phyloP scores from a whole-genome alignment of 1,139 yeast species.

The Entelexis paramagnoliae region DNA sequence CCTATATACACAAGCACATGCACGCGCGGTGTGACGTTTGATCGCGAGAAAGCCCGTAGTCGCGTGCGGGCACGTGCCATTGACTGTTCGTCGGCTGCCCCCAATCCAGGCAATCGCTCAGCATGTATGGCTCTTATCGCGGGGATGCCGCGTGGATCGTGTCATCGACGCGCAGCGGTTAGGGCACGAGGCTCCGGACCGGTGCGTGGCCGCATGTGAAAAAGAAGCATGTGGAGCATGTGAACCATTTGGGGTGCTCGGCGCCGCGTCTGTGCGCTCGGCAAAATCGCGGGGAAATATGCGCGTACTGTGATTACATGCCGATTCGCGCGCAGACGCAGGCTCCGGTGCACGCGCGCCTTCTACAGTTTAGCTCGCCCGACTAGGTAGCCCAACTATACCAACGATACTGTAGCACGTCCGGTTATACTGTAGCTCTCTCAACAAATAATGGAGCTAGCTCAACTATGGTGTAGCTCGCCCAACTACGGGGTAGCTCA shows the following conservation, averaged over 20 bases:
- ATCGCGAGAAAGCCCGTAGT: background rate
- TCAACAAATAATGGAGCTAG: too few species aligned
- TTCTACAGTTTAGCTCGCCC: too few species aligned
- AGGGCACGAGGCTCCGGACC: background rate
- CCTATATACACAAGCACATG: constrained; percentile 5
- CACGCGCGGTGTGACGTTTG: background rate
- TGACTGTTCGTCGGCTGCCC: background rate
- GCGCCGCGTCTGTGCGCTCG: background rate
- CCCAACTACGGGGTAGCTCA: too few species aligned
- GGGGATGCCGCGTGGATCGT: constrained; percentile 1
- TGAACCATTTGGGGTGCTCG: background rate
- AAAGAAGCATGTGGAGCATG: background rate
- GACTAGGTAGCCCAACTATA: too few species aligned
- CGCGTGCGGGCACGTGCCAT: constrained; percentile 5
- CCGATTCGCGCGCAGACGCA: too few species aligned
- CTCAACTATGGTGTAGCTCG: too few species aligned
- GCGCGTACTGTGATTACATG: too few species aligned
- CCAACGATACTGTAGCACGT: too few species aligned
- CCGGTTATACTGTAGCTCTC: too few species aligned
- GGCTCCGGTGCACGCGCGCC: too few species aligned
- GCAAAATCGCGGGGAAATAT: too few species aligned
- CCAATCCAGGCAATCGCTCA: background rate
- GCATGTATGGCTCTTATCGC: background rate
- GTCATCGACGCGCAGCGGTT: background rate
- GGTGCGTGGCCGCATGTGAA: background rate